phyloP scores from a whole-genome alignment of 2,329 filamentous ascomycete species.

The Venturia nashicola region DNA sequence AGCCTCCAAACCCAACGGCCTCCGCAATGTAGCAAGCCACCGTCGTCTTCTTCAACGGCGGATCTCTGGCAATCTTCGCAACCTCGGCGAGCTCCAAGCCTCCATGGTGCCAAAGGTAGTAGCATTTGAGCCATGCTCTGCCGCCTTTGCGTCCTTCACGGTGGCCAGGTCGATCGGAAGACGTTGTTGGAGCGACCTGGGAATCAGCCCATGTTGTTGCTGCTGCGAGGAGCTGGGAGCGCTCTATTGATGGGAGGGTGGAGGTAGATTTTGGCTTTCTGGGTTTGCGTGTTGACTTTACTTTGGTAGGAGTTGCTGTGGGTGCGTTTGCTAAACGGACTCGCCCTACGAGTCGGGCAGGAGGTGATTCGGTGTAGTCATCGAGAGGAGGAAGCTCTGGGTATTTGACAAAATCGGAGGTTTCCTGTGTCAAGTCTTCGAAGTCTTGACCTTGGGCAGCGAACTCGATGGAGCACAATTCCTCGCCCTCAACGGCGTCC shows the following conservation, averaged over 20 bases:
- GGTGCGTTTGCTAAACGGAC: background rate
- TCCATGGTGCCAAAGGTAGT: slow-evolving; percentile 52
- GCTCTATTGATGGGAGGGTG: background rate
- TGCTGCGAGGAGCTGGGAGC: background rate
- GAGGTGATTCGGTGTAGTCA: background rate
- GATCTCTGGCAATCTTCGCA: slow-evolving; percentile 45
- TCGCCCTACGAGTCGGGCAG: background rate
- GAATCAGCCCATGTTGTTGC: background rate
- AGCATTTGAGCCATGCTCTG: slow-evolving; percentile 37
- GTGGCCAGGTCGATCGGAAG: background rate
- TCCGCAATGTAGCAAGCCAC: slow-evolving; percentile 48
- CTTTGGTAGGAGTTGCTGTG: background rate
- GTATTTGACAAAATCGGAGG: background rate
- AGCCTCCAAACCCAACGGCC: slow-evolving; percentile 27
- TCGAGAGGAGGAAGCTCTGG: background rate
- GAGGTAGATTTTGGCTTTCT: background rate
- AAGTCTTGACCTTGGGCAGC: background rate
- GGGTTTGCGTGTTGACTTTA: background rate
- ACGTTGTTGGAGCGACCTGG: background rate
- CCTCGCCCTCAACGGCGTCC: background rate
- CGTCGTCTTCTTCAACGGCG: slow-evolving; percentile 44
- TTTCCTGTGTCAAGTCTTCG: background rate
- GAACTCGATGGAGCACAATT: background rate
- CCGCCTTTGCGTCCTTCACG: slow-evolving; percentile 13
- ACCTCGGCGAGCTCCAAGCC: slow-evolving; percentile 37